phyloP scores from a whole-genome alignment of 163 green algal genomes.

The Scenedesmus sp. region DNA sequence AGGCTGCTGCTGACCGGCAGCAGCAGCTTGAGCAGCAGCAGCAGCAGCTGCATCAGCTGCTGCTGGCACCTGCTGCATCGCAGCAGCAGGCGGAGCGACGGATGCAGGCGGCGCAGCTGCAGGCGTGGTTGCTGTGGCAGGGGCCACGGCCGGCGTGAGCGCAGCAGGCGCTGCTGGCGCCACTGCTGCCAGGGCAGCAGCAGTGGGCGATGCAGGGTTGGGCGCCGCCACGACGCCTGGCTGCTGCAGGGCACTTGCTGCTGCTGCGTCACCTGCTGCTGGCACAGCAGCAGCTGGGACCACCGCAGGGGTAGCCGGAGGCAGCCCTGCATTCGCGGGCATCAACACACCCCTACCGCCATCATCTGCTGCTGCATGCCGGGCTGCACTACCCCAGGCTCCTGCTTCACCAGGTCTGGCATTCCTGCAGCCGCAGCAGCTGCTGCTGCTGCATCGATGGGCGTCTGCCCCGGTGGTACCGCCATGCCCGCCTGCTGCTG shows the following conservation, averaged over 20 bases:
- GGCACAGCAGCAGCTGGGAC: slow-evolving; percentile 26
- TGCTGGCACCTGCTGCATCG: slow-evolving; percentile 17
- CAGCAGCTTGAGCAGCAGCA: too few relatives aligned
- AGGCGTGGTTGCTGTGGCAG: neutral
- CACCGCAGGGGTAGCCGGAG: slow-evolving; percentile 29
- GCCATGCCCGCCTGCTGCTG: neutral
- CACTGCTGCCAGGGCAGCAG: neutral
- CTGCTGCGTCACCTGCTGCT: slow-evolving; percentile 4
- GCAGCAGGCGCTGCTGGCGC: neutral
- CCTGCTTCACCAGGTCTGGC: slow-evolving; percentile 3
- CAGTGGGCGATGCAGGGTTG: neutral
- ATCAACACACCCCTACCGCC: neutral
- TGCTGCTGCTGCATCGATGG: neutral
- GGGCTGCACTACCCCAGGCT: neutral
- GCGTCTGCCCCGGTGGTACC: neutral
- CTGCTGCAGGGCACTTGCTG: neutral
- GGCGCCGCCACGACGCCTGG: neutral
- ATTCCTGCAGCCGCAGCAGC: neutral
- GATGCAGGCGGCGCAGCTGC: neutral
- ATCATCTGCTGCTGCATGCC: neutral
- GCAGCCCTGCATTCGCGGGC: neutral
- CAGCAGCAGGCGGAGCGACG: neutral
- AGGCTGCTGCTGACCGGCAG: slow-evolving; percentile 34
- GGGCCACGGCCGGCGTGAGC: neutral
- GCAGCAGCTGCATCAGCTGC: neutral